Base-by-base conservation (phyloP, 2,329 filamentous ascomycete genomes). In the Niveomyces coronatus region DNA sequence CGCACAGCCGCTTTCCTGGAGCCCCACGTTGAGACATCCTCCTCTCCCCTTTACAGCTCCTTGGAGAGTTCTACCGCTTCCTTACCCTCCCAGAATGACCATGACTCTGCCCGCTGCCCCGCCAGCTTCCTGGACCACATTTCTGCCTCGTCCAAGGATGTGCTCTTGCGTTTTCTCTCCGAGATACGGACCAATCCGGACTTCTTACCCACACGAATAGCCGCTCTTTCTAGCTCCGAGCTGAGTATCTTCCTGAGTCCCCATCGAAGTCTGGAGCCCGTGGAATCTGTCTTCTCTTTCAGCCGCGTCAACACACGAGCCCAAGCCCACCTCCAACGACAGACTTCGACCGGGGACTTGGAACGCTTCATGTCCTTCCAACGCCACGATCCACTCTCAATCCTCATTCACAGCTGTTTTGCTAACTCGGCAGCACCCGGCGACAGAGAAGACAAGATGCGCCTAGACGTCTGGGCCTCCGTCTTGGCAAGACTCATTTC, bases 301-400 rank as follows among this genome's bases (percentile, higher is more conserved):
- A 76, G 80, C 53, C 64, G 62, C 50, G 63, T 62, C 47, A 68
- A 68, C 39, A 55, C 54, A 37, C 64, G 70, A 44, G 56, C 64
- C 51, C 60, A 64, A 54, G 53, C 57, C 53, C 56, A 63, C 55
- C 52, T 65, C 55, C 60, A 67, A 48, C 65, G 64, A 45, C 55
- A 54, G 57, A 56, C 47, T 50, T n/a, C n/a, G n/a, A 57, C 45
- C 64, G 66, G 72, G 45, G 79, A 52, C 36, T 51, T 94, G 51
- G 85, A 94, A 57, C 79, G 85, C 52, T 75, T 91, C 45, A 68
- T 93, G 50, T 88, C 85, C 36, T 93, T 95, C 56, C 86, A 94
- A 61, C 74, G 88, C 51, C 84, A 88, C 53, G 85, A 94, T 56
- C 82, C 87, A 9, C 67, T 95, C 35, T 87, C 85, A 44, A 80